Evolutionary conservation across 169 alveolate species (phyloP).

Genomic region (Cryptosporidium muris): DNA sequence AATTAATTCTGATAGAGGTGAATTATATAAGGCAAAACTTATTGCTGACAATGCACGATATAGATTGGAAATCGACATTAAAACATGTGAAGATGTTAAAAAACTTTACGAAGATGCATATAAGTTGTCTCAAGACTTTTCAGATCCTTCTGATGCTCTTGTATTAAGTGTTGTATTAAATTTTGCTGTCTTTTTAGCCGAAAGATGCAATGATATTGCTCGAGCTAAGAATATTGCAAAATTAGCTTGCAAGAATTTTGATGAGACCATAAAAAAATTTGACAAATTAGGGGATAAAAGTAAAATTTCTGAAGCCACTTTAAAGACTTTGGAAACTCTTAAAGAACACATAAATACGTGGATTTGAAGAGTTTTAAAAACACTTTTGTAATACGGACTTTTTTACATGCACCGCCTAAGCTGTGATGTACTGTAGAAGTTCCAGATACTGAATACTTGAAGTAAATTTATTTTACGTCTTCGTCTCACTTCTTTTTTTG

Average conservation of each 20-base stretch:
- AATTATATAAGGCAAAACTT: constrained; percentile 34
- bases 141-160: constrained; percentile 11
- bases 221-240: constrained; percentile 1
- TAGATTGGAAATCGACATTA: constrained; percentile 31
- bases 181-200: constrained; percentile 19
- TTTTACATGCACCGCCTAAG: background rate
- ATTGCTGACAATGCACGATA: constrained; percentile 42
- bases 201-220: constrained; percentile 29
- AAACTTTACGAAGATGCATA: constrained; percentile 17
- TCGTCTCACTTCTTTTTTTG: no score
- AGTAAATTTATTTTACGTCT: no score
- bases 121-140: background rate
- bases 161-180: background rate
- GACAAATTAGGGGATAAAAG: background rate
- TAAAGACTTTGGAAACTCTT: background rate
- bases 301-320: background rate
- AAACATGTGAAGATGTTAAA: background rate
- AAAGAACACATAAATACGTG: background rate
- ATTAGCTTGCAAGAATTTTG: background rate
- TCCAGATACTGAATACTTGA: no score
- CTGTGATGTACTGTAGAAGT: no score
- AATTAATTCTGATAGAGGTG: background rate
- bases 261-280: background rate
- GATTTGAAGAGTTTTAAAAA: background rate
- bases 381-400: constrained; percentile 3